Conservation (phyloP, 306 rosid species). For the Prunus salicina region DNA sequence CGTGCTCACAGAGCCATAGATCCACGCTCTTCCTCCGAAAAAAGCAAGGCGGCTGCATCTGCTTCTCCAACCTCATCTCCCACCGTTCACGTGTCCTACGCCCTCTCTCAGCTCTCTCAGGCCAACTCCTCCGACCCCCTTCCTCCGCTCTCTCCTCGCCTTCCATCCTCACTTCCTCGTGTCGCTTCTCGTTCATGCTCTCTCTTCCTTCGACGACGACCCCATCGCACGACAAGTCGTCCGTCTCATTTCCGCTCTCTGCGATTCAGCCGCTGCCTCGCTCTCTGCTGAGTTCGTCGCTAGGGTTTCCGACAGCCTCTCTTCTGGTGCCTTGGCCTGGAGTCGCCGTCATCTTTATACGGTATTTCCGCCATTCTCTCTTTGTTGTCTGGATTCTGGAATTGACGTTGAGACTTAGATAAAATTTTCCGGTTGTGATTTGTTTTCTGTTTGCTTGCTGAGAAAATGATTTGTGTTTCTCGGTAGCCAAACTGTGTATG, state of each 20-base stretch:
- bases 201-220: background rate
- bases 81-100: slow-evolving; percentile 1
- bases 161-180: slow-evolving; percentile 46
- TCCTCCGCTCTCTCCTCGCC: slow-evolving; percentile 80
- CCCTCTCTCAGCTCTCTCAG: slow-evolving; percentile 28
- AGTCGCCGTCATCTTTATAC: slow-evolving; percentile 60
- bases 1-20: slow-evolving; percentile 78
- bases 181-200: background rate
- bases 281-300: slow-evolving; percentile 44
- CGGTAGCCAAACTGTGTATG: too few species aligned
- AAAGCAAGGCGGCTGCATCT: slow-evolving; percentile 52
- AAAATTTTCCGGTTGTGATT: background rate
- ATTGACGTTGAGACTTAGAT: too few species aligned
- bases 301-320: slow-evolving; percentile 43
- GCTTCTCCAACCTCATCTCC: slow-evolving; percentile 27
- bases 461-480: background rate
- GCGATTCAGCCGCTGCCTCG: slow-evolving; percentile 30
- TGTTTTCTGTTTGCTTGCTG: slow-evolving; percentile 6
- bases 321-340: slow-evolving; percentile 67
- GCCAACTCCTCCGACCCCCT: background rate
- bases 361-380: slow-evolving; percentile 30
- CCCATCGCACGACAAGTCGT: background rate
- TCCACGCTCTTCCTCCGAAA: slow-evolving; percentile 62
- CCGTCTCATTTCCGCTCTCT: slow-evolving; percentile 25
- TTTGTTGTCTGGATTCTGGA: background rate